phyloP scores from a whole-genome alignment of 1,284 basidiomycete species.

The Kalmanozyma brasiliensis region DNA sequence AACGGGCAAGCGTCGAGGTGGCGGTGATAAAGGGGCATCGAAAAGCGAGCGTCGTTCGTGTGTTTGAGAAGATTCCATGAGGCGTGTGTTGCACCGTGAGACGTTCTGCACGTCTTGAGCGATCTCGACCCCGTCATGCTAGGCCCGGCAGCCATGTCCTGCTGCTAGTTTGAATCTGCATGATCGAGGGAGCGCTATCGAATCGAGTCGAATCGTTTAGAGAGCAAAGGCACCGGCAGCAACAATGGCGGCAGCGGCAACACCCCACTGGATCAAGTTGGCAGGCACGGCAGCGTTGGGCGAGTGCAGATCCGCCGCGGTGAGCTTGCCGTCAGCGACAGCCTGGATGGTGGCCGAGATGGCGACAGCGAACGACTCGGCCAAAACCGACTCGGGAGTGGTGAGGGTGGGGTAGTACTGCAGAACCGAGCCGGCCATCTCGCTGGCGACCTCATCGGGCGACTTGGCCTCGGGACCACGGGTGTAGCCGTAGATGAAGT shows the following conservation, averaged over 20 bases:
- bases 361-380: conserved; percentile 36
- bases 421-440: conserved; percentile 58
- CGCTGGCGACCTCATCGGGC: conserved; percentile 54
- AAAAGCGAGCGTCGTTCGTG: conserved; percentile 3
- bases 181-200: conserved; percentile 16
- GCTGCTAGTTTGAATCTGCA: too few relatives aligned
- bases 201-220: conserved; percentile 28
- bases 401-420: conserved; percentile 64
- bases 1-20: background rate
- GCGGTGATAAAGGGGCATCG: background rate
- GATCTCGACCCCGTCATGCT: conserved; percentile 4
- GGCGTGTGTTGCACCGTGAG: background rate
- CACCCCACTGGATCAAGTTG: conserved; percentile 38
- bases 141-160: background rate
- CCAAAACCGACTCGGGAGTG: conserved; percentile 30
- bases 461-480: conserved; percentile 42
- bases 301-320: conserved; percentile 30
- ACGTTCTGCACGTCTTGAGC: background rate
- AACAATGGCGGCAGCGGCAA: conserved; percentile 53
- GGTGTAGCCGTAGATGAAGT: conserved; percentile 57
- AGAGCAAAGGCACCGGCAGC: conserved; percentile 62
- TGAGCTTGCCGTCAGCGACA: conserved; percentile 33
- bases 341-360: conserved; percentile 49
- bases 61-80: background rate
- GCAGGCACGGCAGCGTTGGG: conserved; percentile 38